phyloP scores from a whole-genome alignment of 2,329 filamentous ascomycete species.

The Neofusicoccum laricinum region DNA sequence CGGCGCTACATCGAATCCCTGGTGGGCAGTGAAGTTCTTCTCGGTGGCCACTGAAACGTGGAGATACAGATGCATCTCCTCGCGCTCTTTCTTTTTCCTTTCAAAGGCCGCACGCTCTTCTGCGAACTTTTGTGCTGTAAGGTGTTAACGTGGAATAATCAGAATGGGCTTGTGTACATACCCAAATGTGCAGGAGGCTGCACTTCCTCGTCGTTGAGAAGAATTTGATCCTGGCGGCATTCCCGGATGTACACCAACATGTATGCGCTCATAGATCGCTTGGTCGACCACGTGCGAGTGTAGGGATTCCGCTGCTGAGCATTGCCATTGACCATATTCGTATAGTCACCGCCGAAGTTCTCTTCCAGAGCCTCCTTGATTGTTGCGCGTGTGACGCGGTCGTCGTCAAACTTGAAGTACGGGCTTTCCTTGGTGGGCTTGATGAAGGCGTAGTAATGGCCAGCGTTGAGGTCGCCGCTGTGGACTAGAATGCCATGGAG shows the following conservation, averaged over 20 bases:
- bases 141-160: conserved; percentile 22
- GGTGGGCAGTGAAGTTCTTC: conserved; percentile 74
- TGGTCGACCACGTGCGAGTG: conserved; percentile 61
- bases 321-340: conserved; percentile 54
- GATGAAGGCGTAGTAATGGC: conserved; percentile 96
- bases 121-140: conserved; percentile 66
- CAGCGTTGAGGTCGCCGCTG: conserved; percentile 93
- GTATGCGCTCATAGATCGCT: conserved; percentile 82
- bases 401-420: conserved; percentile 97
- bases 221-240: conserved; percentile 75
- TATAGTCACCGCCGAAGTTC: conserved; percentile 90
- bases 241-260: conserved; percentile 98
- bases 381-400: conserved; percentile 92
- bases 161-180: conserved; percentile 41
- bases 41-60: conserved; percentile 78
- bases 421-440: conserved; percentile 86
- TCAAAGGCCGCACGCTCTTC: conserved; percentile 78
- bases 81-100: conserved; percentile 78
- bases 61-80: conserved; percentile 93
- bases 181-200: conserved; percentile 81
- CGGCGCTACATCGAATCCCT: conserved; percentile 74
- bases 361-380: conserved; percentile 90
- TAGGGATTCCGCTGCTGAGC: conserved; percentile 61
- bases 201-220: conserved; percentile 70
- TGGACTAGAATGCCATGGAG: conserved; percentile 94